A percentile compares a stretch with the other conserved stretches of the same genome.
Conservation (phyloP, 2,329 filamentous ascomycete genomes). For the Geoglossum cookeanum region DNA sequence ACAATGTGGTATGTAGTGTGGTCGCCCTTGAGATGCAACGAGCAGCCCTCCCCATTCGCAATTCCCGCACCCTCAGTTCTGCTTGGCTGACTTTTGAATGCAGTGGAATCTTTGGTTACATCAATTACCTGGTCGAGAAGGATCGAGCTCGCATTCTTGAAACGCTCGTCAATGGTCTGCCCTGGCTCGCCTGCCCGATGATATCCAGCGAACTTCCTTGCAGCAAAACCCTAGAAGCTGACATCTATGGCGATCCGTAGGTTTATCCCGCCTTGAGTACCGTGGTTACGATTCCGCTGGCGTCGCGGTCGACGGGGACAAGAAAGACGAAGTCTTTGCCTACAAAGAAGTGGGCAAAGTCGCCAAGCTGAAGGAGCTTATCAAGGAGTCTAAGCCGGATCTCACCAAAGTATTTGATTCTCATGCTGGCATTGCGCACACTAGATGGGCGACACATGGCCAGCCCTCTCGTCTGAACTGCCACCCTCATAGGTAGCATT, state of each 20-base stretch:
- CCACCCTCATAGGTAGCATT: constrained; percentile 79
- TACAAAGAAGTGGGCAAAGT: constrained; percentile 99
- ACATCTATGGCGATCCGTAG: constrained; percentile 28
- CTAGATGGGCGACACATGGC: constrained; percentile 95
- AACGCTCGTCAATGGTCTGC: constrained; percentile 84
- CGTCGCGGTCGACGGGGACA: constrained; percentile 89
- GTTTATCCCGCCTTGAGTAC: constrained; percentile 90
- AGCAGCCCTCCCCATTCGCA: background rate
- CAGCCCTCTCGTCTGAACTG: constrained; percentile 87
- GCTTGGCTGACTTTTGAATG: constrained; percentile 2
- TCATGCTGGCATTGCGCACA: constrained; percentile 97
- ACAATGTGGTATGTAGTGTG: background rate
- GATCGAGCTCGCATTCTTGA: constrained; percentile 92
- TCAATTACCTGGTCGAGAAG: constrained; percentile 99
- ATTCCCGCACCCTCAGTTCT: background rate
- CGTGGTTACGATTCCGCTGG: constrained; percentile 96
- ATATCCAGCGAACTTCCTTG: background rate
- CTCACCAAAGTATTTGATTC: constrained; percentile 89
- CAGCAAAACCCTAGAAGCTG: constrained; percentile 7
- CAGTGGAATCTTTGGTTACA: constrained; percentile 93
- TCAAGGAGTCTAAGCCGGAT: constrained; percentile 67
- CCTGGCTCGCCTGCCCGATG: background rate
- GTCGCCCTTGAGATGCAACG: background rate
- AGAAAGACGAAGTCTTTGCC: constrained; percentile 92
- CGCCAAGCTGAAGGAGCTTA: constrained; percentile 83